Conservation (phyloP, 768 basidiomycete genomes). For the Calocera viscosa region DNA sequence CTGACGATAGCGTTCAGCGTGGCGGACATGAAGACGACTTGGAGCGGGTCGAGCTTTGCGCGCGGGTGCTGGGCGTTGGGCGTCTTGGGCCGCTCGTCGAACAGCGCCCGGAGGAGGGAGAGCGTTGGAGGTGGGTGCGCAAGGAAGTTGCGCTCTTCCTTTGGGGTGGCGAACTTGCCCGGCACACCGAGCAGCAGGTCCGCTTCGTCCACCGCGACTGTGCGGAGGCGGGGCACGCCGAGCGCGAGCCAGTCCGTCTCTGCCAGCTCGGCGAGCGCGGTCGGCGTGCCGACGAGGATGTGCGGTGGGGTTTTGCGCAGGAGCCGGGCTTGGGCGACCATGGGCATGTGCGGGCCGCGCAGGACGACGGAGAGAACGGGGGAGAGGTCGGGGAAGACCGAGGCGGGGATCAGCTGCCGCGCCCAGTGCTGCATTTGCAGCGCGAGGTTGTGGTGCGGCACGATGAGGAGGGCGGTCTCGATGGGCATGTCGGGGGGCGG, state of each 20-base stretch:
- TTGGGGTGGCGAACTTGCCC: constrained; percentile 33
- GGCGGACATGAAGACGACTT: constrained; percentile 58
- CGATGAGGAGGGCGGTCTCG: constrained; percentile 48
- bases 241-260: constrained; percentile 35
- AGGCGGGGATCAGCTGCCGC: constrained; percentile 32
- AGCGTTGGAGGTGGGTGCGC: constrained; percentile 49
- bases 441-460: constrained; percentile 63
- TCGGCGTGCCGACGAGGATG: constrained; percentile 60
- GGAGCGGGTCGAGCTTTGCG: constrained; percentile 31
- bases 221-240: constrained; percentile 37
- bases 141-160: constrained; percentile 33
- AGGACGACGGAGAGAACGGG: constrained; percentile 48
- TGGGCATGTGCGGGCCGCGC: constrained; percentile 37
- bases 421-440: constrained; percentile 58
- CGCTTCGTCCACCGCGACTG: constrained; percentile 61
- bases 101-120: constrained; percentile 48
- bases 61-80: constrained; percentile 18
- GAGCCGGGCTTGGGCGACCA: constrained; percentile 31
- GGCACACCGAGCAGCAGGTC: constrained; percentile 55
- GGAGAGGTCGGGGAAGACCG: constrained; percentile 16
- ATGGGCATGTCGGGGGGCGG: constrained; percentile 18
- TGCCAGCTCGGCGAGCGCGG: constrained; percentile 49
- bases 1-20: constrained; percentile 48
- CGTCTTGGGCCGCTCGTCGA: constrained; percentile 28
- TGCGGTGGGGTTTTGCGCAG: constrained; percentile 42